Evolutionary conservation across 768 basidiomycete species (phyloP), one percentile per base, ranked within the genome.

Genomic region (Kwoniella dendrophila): DNA sequence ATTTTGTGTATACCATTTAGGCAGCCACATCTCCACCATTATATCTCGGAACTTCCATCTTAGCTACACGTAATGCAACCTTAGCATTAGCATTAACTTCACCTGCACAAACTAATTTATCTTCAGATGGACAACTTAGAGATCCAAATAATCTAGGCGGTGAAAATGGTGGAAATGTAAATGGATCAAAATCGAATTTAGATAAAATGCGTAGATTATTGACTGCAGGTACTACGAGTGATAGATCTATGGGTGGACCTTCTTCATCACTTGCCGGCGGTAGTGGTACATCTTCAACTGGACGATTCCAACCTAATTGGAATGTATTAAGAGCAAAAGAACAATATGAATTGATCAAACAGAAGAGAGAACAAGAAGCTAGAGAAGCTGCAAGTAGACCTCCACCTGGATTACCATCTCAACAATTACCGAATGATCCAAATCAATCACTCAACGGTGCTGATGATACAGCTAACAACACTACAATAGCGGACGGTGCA

Each of bases 11-110:
- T n/a, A n/a, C n/a, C n/a, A n/a, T n/a, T n/a, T 33, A 80, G 81
- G 73, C 80, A 54, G 71, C 81, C 45, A 78, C 77, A 12, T 73
- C 80, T 45, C 77, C 79, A 63, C 66, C 80, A 33, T 64, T 81
- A 48, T 65, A 80, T 63, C 68, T 79, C 64, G 71, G 78, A 50
- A 67, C 79, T 27, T 72, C 79, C 52, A 63, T 80, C 48, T 63
- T 76, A 18, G 72, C 77, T 0, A 69, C 74, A 10, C 73, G 79
- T 20, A 73, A 77, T 44, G 79, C 79, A 40, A 72, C 74, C 47
- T 65, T 76, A 18, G 70, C 79, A 5, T 55, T 75, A 24, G 50
- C 71, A 2, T 59, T 77, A 7, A 78, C 79, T 0, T 66, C 74
- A 0, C 77, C 76, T 0, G 74, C 75, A 4, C 51, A 56, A 18